Evolutionary conservation across 768 basidiomycete genomes (phyloP).

Genomic region (Jaapia argillacea): DNA sequence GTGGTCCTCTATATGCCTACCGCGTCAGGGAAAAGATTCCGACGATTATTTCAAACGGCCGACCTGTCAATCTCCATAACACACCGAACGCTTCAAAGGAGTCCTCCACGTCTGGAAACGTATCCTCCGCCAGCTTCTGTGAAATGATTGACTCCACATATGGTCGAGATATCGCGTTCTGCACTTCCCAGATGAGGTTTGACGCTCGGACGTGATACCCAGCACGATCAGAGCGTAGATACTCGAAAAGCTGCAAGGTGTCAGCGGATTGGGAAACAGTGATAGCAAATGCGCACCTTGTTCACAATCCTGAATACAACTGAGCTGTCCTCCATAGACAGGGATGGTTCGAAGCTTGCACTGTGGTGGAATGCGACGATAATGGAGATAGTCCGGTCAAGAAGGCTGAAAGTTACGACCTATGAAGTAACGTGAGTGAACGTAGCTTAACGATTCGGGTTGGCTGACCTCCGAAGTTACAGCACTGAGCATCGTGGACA

Average conservation of each 20-base stretch:
- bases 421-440: slow-evolving; percentile 17
- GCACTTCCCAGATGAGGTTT: slow-evolving; percentile 73
- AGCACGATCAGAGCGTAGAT: slow-evolving; percentile 54
- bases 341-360: slow-evolving; percentile 36
- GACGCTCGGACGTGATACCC: slow-evolving; percentile 78
- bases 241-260: slow-evolving; percentile 48
- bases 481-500: slow-evolving; percentile 38
- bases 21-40: too few relatives aligned
- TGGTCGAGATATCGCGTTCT: slow-evolving; percentile 39
- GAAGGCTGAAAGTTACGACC: slow-evolving; percentile 54
- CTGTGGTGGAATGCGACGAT: slow-evolving; percentile 45
- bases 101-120: slow-evolving; percentile 35
- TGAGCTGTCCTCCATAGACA: slow-evolving; percentile 43
- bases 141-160: slow-evolving; percentile 78
- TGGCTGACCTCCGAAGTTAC: slow-evolving; percentile 45
- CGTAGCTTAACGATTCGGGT: not conserved
- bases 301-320: slow-evolving; percentile 52
- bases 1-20: slow-evolving; percentile 54
- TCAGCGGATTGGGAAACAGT: not conserved
- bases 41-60: slow-evolving; percentile 12
- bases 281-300: slow-evolving; percentile 27
- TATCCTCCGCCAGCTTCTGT: slow-evolving; percentile 51
- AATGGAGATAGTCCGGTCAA: slow-evolving; percentile 54
- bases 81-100: slow-evolving; percentile 86
- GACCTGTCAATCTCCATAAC: slow-evolving; percentile 85